Evolutionary conservation across 2,329 filamentous ascomycete species (phyloP).

Genomic region (Diaporthe sp.): DNA sequence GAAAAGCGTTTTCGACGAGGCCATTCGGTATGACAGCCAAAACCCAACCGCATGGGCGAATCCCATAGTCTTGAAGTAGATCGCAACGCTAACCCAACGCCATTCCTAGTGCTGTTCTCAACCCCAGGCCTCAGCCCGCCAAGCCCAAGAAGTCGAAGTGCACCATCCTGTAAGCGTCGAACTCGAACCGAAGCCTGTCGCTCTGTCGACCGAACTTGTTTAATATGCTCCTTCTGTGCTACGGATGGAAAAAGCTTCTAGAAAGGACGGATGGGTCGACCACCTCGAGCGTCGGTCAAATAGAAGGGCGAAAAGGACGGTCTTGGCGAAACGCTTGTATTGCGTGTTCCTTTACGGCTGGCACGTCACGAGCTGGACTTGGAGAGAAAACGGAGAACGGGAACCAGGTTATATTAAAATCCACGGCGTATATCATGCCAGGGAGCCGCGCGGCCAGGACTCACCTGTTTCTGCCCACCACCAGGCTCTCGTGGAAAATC

Average conservation of each 20-base stretch:
- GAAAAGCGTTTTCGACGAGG: constrained; percentile 99
- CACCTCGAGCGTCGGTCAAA: constrained; percentile 18
- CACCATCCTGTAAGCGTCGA: constrained; percentile 71
- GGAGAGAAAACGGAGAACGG: constrained; percentile 11
- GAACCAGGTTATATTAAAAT: constrained; percentile 17
- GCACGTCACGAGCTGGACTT: constrained; percentile 9
- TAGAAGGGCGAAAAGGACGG: constrained; percentile 21
- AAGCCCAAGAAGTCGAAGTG: constrained; percentile 77
- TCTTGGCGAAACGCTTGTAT: background rate
- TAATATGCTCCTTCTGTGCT: constrained; percentile 33
- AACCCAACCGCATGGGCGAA: constrained; percentile 33
- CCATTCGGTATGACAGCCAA: constrained; percentile 81
- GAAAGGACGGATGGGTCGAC: constrained; percentile 24
- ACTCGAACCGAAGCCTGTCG: constrained; percentile 29
- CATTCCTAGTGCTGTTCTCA: constrained; percentile 74
- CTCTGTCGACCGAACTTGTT: constrained; percentile 29
- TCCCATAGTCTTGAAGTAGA: constrained; percentile 44
- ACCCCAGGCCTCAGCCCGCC: constrained; percentile 70
- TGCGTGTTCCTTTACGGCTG: constrained; percentile 18
- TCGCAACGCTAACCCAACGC: constrained; percentile 39
- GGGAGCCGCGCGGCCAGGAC: constrained; percentile 11
- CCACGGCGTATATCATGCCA: constrained; percentile 9
- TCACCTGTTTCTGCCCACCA: background rate
- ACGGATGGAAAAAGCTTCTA: constrained; percentile 32
- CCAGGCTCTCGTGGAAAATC: background rate